Percentiles rank a stretch among this genome's conserved stretches.
These are phyloP conservation scores for Ambrosiella cleistominuta DNA, from an alignment of 2,329 filamentous ascomycete species.

Conservation along the genomic window DNA sequence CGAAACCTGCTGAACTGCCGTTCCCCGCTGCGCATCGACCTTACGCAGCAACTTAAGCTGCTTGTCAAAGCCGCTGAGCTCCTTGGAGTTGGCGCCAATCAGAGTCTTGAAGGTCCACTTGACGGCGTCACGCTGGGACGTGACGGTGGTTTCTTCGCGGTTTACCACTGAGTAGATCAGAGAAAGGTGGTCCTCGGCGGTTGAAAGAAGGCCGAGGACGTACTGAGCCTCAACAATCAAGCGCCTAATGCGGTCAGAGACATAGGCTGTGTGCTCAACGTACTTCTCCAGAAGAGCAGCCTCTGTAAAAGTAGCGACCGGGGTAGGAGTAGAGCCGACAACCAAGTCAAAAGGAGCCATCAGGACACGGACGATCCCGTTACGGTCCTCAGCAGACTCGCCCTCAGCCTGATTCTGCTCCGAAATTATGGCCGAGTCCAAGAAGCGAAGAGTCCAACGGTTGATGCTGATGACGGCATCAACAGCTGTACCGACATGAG, in stretches of 20 bases:
- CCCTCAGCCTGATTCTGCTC: slow-evolving; percentile 19
- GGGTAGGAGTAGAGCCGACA: slow-evolving; percentile 1
- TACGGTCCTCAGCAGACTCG: slow-evolving; percentile 14
- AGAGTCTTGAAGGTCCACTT: slow-evolving; percentile 56
- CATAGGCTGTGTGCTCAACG: slow-evolving; percentile 49
- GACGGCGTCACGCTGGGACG: slow-evolving; percentile 44
- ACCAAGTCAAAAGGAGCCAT: slow-evolving; percentile 10
- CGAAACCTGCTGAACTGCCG: slow-evolving; percentile 50
- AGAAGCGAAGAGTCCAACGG: slow-evolving; percentile 53
- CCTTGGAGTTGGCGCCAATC: slow-evolving; percentile 48
- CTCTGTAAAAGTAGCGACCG: slow-evolving; percentile 23
- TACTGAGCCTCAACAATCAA: slow-evolving; percentile 56
- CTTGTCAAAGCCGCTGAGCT: slow-evolving; percentile 40
- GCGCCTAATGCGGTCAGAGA: slow-evolving; percentile 49
- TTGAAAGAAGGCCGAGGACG: slow-evolving; percentile 45
- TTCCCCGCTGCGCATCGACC: slow-evolving; percentile 47
- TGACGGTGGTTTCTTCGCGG: slow-evolving; percentile 41
- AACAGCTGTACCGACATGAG: slow-evolving; percentile 53
- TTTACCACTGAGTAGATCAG: slow-evolving; percentile 52
- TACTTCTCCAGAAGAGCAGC: slow-evolving; percentile 54
- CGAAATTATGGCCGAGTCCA: slow-evolving; percentile 35
- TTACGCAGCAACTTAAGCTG: slow-evolving; percentile 47
- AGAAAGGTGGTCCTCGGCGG: slow-evolving; percentile 51
- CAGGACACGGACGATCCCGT: slow-evolving; percentile 4
- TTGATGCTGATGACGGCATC: slow-evolving; percentile 61